Percentiles rank a stretch among this genome's conserved stretches.
Conservation (phyloP, 163 green algal genomes). For the Scenedesmus sp. region DNA sequence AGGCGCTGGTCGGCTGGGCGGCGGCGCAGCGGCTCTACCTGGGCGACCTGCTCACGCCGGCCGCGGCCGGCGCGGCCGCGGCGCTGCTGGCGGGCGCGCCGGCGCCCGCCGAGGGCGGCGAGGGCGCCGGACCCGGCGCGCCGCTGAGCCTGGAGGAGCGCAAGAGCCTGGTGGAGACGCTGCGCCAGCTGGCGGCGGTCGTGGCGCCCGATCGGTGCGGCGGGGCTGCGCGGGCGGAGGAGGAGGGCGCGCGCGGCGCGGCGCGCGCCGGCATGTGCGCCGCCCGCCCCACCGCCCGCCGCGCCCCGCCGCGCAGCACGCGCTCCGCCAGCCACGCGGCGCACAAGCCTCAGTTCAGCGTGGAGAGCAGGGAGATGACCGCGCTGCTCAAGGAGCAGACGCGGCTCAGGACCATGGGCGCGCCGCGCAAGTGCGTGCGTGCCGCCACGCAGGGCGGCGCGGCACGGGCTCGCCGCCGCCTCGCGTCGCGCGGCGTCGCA, state of each 20-base stretch:
- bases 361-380: slow-evolving; percentile 22
- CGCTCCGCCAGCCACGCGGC: background rate
- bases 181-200: slow-evolving; percentile 35
- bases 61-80: slow-evolving; percentile 25
- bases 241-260: too few relatives aligned
- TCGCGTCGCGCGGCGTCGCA: background rate
- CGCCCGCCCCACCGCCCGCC: background rate
- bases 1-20: slow-evolving; percentile 13
- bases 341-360: slow-evolving; percentile 26
- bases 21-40: slow-evolving; percentile 31
- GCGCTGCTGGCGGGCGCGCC: slow-evolving; percentile 14
- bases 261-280: background rate
- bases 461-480: background rate
- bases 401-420: slow-evolving; percentile 40
- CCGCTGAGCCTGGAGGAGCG: slow-evolving; percentile 5
- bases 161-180: slow-evolving; percentile 29
- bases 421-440: slow-evolving; percentile 29
- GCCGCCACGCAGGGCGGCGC: background rate
- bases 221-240: background rate
- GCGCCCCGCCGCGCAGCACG: slow-evolving; percentile 1
- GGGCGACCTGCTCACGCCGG: slow-evolving; percentile 15
- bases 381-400: slow-evolving; percentile 38
- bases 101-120: background rate
- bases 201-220: slow-evolving; percentile 37
- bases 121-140: too few relatives aligned